Conservation (phyloP, 2,329 filamentous ascomycete species). For the Raffaelea ambrosiae region DNA sequence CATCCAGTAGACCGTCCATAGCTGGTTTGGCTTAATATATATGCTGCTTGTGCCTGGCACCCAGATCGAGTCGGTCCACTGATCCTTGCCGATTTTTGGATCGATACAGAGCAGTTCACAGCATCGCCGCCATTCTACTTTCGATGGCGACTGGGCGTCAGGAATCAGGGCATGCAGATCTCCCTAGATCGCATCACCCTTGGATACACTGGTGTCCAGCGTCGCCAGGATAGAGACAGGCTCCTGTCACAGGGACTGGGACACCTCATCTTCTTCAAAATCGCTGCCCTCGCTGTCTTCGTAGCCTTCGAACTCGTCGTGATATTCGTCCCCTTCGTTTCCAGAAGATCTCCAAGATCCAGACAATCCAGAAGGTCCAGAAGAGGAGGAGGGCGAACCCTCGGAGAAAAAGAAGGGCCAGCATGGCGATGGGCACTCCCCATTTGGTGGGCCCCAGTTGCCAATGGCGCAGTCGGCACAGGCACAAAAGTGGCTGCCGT, state of each 20-base stretch:
- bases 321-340: too few species aligned
- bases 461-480: too few species aligned
- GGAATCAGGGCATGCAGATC: slow-evolving; percentile 14
- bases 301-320: too few species aligned
- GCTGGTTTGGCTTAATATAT: slow-evolving; percentile 14
- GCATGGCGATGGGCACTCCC: too few species aligned
- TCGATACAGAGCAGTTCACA: slow-evolving; percentile 13
- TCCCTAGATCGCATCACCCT: slow-evolving; percentile 14
- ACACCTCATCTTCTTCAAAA: too few species aligned
- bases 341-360: too few species aligned
- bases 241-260: neutral
- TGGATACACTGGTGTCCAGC: slow-evolving; percentile 13
- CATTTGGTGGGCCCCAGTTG: too few species aligned
- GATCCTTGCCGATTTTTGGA: slow-evolving; percentile 12
- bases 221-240: slow-evolving; percentile 8
- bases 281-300: neutral
- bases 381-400: too few species aligned
- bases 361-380: too few species aligned
- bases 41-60: slow-evolving; percentile 14
- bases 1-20: slow-evolving; percentile 17
- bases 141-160: slow-evolving; percentile 9
- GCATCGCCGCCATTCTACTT: slow-evolving; percentile 11
- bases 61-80: slow-evolving; percentile 10
- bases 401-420: too few species aligned
- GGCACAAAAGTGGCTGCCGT: too few species aligned